Conservation (phyloP, 2,329 filamentous ascomycete genomes). For the Colletotrichum horii region DNA sequence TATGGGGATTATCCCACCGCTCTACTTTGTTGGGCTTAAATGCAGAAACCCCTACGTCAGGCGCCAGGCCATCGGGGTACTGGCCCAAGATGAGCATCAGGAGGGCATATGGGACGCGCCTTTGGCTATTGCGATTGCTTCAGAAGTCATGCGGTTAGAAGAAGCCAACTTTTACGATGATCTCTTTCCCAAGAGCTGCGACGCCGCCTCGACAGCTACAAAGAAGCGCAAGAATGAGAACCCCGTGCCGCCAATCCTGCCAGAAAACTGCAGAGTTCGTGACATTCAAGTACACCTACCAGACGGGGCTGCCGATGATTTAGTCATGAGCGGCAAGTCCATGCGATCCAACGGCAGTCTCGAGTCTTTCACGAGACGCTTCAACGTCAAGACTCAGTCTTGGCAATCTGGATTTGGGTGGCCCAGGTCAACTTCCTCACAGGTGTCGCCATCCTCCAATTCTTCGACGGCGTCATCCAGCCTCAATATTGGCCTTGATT, state of each 20-base stretch:
- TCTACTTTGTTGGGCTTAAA: conserved; percentile 52
- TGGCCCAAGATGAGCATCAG: conserved; percentile 33
- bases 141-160: conserved; percentile 43
- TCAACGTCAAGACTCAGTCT: background rate
- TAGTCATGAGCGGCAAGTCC: background rate
- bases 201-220: background rate
- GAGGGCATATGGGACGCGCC: conserved; percentile 48
- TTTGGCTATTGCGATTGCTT: conserved; percentile 33
- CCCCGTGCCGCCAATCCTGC: background rate
- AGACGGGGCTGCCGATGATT: background rate
- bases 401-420: background rate
- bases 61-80: conserved; percentile 37
- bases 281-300: background rate
- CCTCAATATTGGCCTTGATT: background rate
- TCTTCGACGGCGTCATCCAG: background rate
- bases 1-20: conserved; percentile 47
- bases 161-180: conserved; percentile 32
- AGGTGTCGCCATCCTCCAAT: background rate
- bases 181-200: background rate
- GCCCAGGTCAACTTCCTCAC: background rate
- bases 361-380: background rate
- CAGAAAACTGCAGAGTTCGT: background rate
- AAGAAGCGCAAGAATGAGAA: background rate
- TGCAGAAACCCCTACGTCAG: conserved; percentile 48
- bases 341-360: background rate